These are phyloP conservation scores for Psophocarpus tetragonolobus DNA, from an alignment of 306 rosid genomes.

Conservation along the genomic window DNA sequence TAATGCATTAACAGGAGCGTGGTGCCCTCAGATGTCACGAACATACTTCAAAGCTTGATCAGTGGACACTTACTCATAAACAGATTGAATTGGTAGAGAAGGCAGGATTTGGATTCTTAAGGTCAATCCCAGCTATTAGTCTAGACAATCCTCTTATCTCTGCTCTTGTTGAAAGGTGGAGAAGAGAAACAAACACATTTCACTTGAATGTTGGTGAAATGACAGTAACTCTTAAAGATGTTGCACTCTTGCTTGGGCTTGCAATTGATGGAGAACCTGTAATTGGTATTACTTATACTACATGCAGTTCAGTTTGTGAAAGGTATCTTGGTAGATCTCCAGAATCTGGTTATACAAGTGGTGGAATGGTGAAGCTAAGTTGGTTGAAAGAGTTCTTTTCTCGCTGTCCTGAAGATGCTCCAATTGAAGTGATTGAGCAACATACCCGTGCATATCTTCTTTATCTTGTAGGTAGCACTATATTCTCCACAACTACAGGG, in stretches of 20 bases:
- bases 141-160: conserved; percentile 97
- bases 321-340: conserved; percentile 80
- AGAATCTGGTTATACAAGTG: conserved; percentile 90
- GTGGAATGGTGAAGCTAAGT: conserved; percentile 99
- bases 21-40: conserved; percentile 99
- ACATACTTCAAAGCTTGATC: conserved; percentile 97
- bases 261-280: conserved; percentile 97
- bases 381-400: conserved; percentile 97
- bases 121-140: conserved; percentile 95
- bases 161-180: conserved; percentile 98
- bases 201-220: conserved; percentile 97
- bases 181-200: conserved; percentile 97
- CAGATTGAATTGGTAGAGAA: conserved; percentile 82
- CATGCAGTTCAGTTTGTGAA: conserved; percentile 86
- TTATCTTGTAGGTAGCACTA: conserved; percentile 96
- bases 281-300: conserved; percentile 83
- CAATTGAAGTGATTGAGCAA: conserved; percentile 67
- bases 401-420: conserved; percentile 82
- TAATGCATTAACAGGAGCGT: conserved; percentile 71
- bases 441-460: conserved; percentile 99
- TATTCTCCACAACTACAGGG: conserved; percentile 97
- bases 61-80: conserved; percentile 75
- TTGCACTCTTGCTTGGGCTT: conserved; percentile 86
- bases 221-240: conserved; percentile 93
- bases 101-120: conserved; percentile 90